phyloP scores from a whole-genome alignment of 768 basidiomycete genomes.

The Russula lepida region DNA sequence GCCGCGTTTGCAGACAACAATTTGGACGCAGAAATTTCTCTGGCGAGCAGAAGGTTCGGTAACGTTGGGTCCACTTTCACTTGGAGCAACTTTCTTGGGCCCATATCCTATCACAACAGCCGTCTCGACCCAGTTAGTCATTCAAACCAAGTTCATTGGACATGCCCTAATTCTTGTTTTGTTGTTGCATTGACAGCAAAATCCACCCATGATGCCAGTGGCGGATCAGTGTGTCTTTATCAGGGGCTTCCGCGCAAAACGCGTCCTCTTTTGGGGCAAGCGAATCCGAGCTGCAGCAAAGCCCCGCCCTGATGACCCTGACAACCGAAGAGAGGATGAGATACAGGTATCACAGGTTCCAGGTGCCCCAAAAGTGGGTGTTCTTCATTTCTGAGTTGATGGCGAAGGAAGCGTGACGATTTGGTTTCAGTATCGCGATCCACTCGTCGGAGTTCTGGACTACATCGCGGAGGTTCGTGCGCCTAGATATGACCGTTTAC shows the following conservation, averaged over 20 bases:
- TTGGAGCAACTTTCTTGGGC: not conserved
- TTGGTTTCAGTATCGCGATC: conserved; percentile 1
- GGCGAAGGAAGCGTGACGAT: not conserved
- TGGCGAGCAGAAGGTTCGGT: not conserved
- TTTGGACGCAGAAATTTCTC: not conserved
- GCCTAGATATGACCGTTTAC: not conserved
- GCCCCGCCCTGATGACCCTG: conserved; percentile 1
- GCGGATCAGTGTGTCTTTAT: conserved; percentile 9
- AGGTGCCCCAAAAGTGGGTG: not conserved
- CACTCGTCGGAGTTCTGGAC: conserved; percentile 3
- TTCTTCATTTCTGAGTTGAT: not conserved
- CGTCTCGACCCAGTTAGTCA: not conserved
- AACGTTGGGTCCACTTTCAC: not conserved
- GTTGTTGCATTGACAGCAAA: not conserved
- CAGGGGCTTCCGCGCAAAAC: conserved; percentile 9
- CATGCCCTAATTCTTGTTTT: not conserved
- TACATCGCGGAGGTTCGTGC: conserved; percentile 9
- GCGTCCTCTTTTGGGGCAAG: not conserved
- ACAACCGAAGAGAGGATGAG: not conserved
- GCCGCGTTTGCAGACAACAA: not conserved
- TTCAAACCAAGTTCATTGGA: too few relatives aligned
- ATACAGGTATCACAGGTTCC: not conserved
- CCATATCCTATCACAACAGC: not conserved
- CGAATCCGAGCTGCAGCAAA: not conserved
- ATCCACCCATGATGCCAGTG: not conserved